phyloP scores from a whole-genome alignment of 805 yeast species.

The Diddensiella santjacobensis region DNA sequence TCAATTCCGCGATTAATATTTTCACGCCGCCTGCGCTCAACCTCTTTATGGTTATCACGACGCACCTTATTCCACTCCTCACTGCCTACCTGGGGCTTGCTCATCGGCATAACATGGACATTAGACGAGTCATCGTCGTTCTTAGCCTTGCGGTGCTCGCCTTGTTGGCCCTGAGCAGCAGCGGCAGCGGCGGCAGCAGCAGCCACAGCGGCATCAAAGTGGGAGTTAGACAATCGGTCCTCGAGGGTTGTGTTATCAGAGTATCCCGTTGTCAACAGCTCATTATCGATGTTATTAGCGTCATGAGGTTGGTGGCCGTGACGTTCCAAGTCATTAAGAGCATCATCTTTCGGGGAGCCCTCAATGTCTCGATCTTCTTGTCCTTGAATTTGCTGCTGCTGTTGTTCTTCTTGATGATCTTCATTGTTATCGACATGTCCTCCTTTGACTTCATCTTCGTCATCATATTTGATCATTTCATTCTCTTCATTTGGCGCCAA shows the following conservation, averaged over 20 bases:
- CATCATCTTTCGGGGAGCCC: too few relatives aligned
- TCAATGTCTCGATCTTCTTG: not conserved
- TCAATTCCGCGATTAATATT: constrained; percentile 83
- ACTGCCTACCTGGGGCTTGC: constrained; percentile 42
- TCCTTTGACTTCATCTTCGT: not conserved
- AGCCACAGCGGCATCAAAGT: constrained; percentile 10
- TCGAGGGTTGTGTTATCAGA: not conserved
- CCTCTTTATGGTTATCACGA: constrained; percentile 91
- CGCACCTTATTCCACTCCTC: constrained; percentile 82
- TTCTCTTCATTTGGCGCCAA: not conserved
- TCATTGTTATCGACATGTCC: not conserved
- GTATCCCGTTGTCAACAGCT: not conserved
- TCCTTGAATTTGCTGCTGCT: not conserved
- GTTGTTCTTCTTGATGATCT: not conserved
- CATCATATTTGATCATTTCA: not conserved
- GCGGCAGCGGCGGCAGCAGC: not conserved
- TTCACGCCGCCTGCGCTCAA: constrained; percentile 88
- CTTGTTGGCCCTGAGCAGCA: not conserved
- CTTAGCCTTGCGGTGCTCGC: not conserved
- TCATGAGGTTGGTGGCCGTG: not conserved
- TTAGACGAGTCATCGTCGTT: not conserved
- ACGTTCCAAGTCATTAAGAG: too few relatives aligned
- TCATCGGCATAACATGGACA: not conserved
- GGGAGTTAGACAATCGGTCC: constrained; percentile 3
- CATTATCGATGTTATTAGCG: not conserved